Base-by-base conservation (phyloP, 768 basidiomycete species). In the Termitomyces sp. region DNA sequence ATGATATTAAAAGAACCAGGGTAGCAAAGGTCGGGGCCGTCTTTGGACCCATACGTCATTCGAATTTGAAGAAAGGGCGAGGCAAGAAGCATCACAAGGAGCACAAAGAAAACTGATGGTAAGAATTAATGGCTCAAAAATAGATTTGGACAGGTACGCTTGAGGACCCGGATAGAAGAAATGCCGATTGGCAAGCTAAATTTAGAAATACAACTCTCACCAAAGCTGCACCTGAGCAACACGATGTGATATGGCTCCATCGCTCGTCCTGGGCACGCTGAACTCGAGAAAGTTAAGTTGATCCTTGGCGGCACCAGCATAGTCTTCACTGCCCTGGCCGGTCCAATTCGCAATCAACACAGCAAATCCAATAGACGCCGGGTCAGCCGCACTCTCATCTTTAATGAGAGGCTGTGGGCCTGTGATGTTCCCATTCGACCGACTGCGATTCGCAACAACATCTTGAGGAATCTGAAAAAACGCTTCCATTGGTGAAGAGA, bases 221-320 rank as follows among this genome's bases (percentile, higher is more conserved):
- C 89, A 92, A 11, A 91, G 76, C 66, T 92, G 88, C 4, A 91
- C 74, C 70, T 88, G 70, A 14, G 78, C 74, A 40, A 75, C 70
- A 0, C 90, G 79, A 66, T 95, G 93, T 9, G 89, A 91, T 26
- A 95, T 83, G 0, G 94, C 93, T 1, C 93, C 93, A 59, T 91
- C 87, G 2, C 60, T 56, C 1, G 89, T 86, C 61, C 73, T 76
- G 8, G 90, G 86, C 3, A 81, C 87, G 0, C 68, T 66, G 33
- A 75, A 63, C 23, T 85, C 70, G 37, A 93, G 66, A 63, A 74
- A 94, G 11, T 83, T 70, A 5, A 92, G 71, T 68, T 94, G 87
- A 58, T 82, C 79, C 51, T 59, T 68, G 21, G 87, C 88, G 28
- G 88, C 90, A 2, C 73, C 74, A 0, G 78, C 78, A 66, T 85